These are phyloP conservation scores for Pneumocystis wakefieldiae DNA, from an alignment of 1,139 yeast species.

Conservation along the genomic window DNA sequence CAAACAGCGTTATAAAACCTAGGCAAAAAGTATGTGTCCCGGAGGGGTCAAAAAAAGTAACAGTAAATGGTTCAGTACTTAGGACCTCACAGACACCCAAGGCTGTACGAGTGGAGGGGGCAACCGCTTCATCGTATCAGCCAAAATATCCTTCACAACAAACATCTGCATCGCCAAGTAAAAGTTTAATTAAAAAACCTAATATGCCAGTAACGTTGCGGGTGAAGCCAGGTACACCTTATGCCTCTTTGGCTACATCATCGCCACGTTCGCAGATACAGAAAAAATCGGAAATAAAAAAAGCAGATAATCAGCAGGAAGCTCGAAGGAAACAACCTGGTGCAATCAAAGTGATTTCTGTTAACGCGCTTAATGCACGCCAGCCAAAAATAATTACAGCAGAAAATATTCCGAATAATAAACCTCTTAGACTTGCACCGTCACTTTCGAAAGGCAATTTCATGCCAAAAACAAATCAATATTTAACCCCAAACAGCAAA, in stretches of 20 bases:
- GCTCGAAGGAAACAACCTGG: neutral
- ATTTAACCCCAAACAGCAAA: neutral
- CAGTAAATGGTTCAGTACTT: neutral
- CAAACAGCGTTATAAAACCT: neutral
- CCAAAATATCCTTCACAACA: neutral
- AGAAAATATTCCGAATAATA: neutral
- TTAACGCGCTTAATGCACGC: neutral
- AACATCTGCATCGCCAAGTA: neutral
- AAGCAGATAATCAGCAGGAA: neutral
- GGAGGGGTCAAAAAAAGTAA: neutral
- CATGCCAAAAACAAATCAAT: neutral
- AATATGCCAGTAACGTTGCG: neutral
- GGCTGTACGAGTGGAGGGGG: neutral
- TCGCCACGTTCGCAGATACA: neutral
- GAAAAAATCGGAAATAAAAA: neutral
- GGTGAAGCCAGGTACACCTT: neutral
- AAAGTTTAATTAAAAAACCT: neutral
- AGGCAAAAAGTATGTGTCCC: neutral
- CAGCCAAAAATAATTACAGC: neutral
- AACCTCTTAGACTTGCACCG: neutral
- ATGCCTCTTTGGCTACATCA: neutral
- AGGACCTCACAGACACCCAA: neutral
- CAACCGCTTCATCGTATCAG: neutral
- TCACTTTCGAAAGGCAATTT: neutral
- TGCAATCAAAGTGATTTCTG: neutral